These are phyloP conservation scores for Heliamphora pulchella DNA, from an alignment of 179 eudicot genomes.

Conservation along the genomic window DNA sequence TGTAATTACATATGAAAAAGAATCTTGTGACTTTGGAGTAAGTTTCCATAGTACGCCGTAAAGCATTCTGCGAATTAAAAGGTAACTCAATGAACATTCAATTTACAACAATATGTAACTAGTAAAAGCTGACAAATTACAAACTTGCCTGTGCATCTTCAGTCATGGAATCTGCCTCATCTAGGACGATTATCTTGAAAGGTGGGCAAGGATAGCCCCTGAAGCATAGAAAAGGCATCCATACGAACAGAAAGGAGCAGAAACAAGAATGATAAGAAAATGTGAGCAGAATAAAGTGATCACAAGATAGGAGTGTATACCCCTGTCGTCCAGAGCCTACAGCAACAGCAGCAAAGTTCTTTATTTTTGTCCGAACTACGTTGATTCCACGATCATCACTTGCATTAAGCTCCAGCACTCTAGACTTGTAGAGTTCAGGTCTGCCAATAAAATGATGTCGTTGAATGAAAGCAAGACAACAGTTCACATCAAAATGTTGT, in stretches of 20 bases:
- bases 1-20: constrained; percentile 92
- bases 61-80: constrained; percentile 60
- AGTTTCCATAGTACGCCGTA: constrained; percentile 96
- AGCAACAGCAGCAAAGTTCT: constrained; percentile 86
- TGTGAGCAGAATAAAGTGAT: constrained; percentile 10
- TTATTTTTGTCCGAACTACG: constrained; percentile 92
- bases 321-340: constrained; percentile 68
- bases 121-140: background rate
- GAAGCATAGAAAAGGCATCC: constrained; percentile 13
- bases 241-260: constrained; percentile 4
- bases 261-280: background rate
- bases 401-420: constrained; percentile 95
- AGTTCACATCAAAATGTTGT: background rate
- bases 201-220: constrained; percentile 95
- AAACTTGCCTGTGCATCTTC: constrained; percentile 89
- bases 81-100: background rate
- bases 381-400: constrained; percentile 98
- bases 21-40: constrained; percentile 93
- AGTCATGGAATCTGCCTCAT: constrained; percentile 98
- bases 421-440: constrained; percentile 85
- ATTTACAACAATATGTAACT: background rate
- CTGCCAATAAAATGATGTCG: constrained; percentile 28
- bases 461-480: constrained; percentile 10
- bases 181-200: constrained; percentile 79
- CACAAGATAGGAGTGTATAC: constrained; percentile 25